Evolutionary conservation across 1,139 yeast genomes (phyloP), one percentile per base, ranked within the genome.

Genomic region (Yamadazyma conglobata): DNA sequence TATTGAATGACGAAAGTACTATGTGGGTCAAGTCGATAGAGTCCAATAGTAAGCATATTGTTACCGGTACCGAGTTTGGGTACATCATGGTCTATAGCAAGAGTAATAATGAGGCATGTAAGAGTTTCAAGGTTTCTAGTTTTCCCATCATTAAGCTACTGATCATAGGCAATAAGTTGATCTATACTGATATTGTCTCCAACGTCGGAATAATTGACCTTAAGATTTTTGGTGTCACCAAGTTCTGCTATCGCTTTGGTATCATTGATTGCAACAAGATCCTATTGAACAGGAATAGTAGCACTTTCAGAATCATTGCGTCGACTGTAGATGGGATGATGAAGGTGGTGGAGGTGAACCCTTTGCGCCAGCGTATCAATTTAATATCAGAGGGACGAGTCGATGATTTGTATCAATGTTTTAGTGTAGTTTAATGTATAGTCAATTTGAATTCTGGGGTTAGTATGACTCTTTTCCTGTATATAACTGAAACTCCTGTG

Each of bases 1-100:
- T 10, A 15, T 15, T n/a, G 3, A 15, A n/a, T 11, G 18, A 7
- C 13, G 21, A 6, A 21, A 25, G 8, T 9, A 16, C 24, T 21
- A 35, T 16, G 20, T 43, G 47, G 47, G 21, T 37, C 2, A 30
- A 30, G 4, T 17, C 38, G 6, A 33, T 40, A 15, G 42, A 36
- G 15, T 20, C 30, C 7, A 31, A 27, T 24, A 24, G 27, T 11
- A 47, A 48, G 28, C 50, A 37, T 15, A 33, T 60, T 12, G 43
- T 57, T 8, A 53, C 62, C 31, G 69, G 69, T 0, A 53, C 60
- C 7, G 66, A 61, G 31, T 58, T 57, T 41, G 70, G 70, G 6
- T 46, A 48, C 24, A 35, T 64, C 15, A 24, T 51, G 26, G 32
- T 56, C 8, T 58, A 54, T 31, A 40, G 54, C 28, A 40, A 44